Conservation (phyloP, 2,329 filamentous ascomycete species). For the Diaporthe humulicola region DNA sequence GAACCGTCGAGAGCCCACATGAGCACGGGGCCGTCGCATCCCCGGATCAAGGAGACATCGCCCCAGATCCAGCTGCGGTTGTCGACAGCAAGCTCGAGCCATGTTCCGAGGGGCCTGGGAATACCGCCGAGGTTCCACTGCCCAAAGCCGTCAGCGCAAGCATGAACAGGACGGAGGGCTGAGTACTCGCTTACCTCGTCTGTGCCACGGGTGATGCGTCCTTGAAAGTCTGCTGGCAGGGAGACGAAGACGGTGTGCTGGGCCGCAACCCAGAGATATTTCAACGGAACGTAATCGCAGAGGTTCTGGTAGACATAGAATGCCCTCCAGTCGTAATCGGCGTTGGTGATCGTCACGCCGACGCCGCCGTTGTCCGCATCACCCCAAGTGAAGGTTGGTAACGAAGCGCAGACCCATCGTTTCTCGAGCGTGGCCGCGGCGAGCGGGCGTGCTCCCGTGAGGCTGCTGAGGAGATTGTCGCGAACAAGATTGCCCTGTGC, state of each 20-base stretch:
- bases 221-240: slow-evolving; percentile 45
- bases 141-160: background rate
- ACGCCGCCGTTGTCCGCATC: slow-evolving; percentile 40
- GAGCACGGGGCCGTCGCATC: slow-evolving; percentile 45
- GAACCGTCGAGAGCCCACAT: slow-evolving; percentile 43
- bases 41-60: slow-evolving; percentile 48
- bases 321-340: slow-evolving; percentile 39
- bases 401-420: slow-evolving; percentile 39
- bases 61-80: slow-evolving; percentile 43
- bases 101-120: slow-evolving; percentile 45
- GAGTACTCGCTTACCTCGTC: slow-evolving; percentile 33
- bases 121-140: slow-evolving; percentile 44
- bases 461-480: background rate
- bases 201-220: slow-evolving; percentile 45
- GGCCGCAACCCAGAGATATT: slow-evolving; percentile 46
- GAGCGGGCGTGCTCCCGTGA: background rate
- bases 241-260: slow-evolving; percentile 44
- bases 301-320: slow-evolving; percentile 47
- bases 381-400: slow-evolving; percentile 41
- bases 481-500: slow-evolving; percentile 9
- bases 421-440: background rate
- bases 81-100: slow-evolving; percentile 47
- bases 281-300: slow-evolving; percentile 46
- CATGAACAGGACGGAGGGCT: fast-evolving
- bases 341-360: slow-evolving; percentile 43